Evolutionary conservation across 495 filamentous ascomycete species (phyloP), one percentile per base, ranked within the genome.

Genomic region (Penicillium soppii): DNA sequence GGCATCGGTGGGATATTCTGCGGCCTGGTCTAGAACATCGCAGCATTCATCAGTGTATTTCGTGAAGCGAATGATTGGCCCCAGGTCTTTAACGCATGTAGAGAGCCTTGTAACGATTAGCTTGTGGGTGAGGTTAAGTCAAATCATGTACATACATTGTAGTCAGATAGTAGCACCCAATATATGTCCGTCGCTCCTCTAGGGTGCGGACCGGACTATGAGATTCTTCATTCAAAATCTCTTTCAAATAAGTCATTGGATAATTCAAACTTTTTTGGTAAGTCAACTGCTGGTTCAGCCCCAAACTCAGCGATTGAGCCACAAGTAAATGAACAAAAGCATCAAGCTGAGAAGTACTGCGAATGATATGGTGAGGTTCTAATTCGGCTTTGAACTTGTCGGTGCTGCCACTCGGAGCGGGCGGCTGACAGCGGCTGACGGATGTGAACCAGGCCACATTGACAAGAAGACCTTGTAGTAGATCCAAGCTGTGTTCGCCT

Each of bases 381-480:
- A 29, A 10, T 7, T 50, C 40, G 9, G 4, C n/a, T 12, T 40
- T 43, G 9, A 10, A 7, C 27, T 7, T 9, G 36, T 39, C 20
- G 20, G 20, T 12, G 22, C 15, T 29, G 13, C 44, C 23, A 16
- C 0, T 19, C 16, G 20, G 25, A 25, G 21, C 43, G 7, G 21
- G 9, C 4, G n/a, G 27, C 1, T 38, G 54, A 4, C 23, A n/a
- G 20, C 52, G 56, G 30, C 48, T 47, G 32, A 59, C 27, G 4
- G 53, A 35, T 13, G 61, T 56, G 45, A 58, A 70, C 72, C 72
- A 76, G 19, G 67, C 64, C 39, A 74, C 52, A 48, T 72, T 67
- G 16, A 74, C 49, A 20, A 76, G 59, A 2, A 76, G 59, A 17
- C 72, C 72, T 48, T 72, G 69, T 4, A 76, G 47, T 22, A 68